phyloP scores from a whole-genome alignment of 331 rosid species.

The Spiraea crenata region DNA sequence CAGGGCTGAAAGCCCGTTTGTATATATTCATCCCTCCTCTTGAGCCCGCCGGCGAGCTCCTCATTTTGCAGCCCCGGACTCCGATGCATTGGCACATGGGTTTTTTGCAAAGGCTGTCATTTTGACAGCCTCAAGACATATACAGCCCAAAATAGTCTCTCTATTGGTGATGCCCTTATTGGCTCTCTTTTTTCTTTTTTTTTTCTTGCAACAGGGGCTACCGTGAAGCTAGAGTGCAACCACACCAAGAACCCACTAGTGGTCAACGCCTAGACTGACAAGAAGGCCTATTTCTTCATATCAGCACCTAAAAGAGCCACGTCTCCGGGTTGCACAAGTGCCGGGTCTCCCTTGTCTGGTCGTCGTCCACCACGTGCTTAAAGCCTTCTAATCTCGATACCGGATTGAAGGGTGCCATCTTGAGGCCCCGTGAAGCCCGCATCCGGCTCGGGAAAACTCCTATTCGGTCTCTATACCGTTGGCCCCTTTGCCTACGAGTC shows the following conservation, averaged over 20 bases:
- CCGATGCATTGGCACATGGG: no score
- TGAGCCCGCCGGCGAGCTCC: no score
- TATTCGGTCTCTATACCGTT: constrained; percentile 44
- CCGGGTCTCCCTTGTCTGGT: constrained; percentile 39
- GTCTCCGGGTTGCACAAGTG: constrained; percentile 59
- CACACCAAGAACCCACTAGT: constrained; percentile 42
- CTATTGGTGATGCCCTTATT: no score
- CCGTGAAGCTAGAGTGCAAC: constrained; percentile 53
- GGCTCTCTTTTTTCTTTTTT: no score
- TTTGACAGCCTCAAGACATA: no score
- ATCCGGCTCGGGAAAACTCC: constrained; percentile 27
- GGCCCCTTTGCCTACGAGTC: constrained; percentile 74
- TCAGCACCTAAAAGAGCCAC: constrained; percentile 49
- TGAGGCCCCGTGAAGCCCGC: constrained; percentile 51
- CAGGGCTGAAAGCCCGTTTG: no score
- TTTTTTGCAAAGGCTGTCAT: no score
- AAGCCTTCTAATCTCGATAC: constrained; percentile 47
- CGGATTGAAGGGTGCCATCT: constrained; percentile 44
- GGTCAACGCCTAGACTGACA: constrained; percentile 41
- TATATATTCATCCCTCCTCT: no score
- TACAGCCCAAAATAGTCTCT: no score
- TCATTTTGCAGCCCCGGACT: no score
- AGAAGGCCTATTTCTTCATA: constrained; percentile 62
- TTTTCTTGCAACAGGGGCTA: constrained; percentile 41
- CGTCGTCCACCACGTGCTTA: constrained; percentile 36